Conservation (phyloP, 768 basidiomycete species). For the Suillus placidus region DNA sequence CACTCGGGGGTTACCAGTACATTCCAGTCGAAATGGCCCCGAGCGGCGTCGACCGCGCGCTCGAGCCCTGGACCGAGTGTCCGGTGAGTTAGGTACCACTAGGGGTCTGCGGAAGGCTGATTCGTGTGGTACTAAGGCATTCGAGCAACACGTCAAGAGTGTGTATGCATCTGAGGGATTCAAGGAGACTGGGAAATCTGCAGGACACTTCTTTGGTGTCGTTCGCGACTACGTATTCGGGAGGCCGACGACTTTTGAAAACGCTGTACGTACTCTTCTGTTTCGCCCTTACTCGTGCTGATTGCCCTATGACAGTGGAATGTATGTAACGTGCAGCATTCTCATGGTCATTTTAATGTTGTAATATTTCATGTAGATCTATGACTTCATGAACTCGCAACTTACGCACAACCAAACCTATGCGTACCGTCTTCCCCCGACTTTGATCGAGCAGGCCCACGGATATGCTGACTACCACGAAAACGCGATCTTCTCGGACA, state of each 20-base stretch:
- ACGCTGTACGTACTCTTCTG: constrained; percentile 51
- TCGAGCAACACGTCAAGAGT: constrained; percentile 64
- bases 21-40: constrained; percentile 67
- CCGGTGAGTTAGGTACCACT: constrained; percentile 40
- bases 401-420: constrained; percentile 82
- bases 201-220: constrained; percentile 63
- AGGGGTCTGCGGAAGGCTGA: constrained; percentile 11
- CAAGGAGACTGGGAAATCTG: constrained; percentile 55
- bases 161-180: constrained; percentile 69
- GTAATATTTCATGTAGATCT: constrained; percentile 49
- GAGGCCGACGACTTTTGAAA: constrained; percentile 60
- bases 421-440: constrained; percentile 73
- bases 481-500: constrained; percentile 68
- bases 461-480: constrained; percentile 79
- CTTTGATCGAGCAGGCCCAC: constrained; percentile 71
- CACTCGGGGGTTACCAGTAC: constrained; percentile 87
- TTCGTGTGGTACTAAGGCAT: constrained; percentile 50
- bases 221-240: constrained; percentile 74
- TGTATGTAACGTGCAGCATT: constrained; percentile 43
- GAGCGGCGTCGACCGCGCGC: constrained; percentile 62
- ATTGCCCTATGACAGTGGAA: constrained; percentile 61
- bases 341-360: constrained; percentile 4
- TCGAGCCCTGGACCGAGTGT: constrained; percentile 78
- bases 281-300: not conserved
- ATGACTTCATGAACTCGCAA: constrained; percentile 78